phyloP scores from a whole-genome alignment of 768 basidiomycete genomes.

The Tulasnella sp. region DNA sequence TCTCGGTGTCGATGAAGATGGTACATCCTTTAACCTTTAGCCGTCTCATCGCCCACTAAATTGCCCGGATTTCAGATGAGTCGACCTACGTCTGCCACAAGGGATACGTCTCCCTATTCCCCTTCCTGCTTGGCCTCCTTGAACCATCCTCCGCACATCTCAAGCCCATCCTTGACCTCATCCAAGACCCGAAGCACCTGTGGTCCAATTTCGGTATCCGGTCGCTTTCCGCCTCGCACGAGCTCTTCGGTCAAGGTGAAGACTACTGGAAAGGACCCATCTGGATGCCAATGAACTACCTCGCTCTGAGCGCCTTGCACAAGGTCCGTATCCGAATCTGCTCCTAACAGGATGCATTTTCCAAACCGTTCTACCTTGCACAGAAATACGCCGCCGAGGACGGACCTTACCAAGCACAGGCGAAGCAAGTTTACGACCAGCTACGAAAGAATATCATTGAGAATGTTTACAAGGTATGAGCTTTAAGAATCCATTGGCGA shows the following conservation, averaged over 20 bases:
- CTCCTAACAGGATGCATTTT: background rate
- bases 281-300: constrained; percentile 97
- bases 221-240: constrained; percentile 78
- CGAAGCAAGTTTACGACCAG: constrained; percentile 69
- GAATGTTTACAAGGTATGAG: constrained; percentile 62
- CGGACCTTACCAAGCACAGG: constrained; percentile 74
- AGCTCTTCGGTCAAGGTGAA: constrained; percentile 85
- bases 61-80: constrained; percentile 52
- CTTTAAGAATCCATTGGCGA: background rate
- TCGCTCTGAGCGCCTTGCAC: constrained; percentile 70
- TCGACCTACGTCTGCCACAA: constrained; percentile 84
- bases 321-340: constrained; percentile 42
- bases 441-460: constrained; percentile 75
- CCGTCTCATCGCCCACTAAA: background rate
- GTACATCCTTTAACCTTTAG: constrained; percentile 35
- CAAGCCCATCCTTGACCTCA: constrained; percentile 67
- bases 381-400: constrained; percentile 53
- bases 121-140: constrained; percentile 77
- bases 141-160: constrained; percentile 70
- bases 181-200: constrained; percentile 72
- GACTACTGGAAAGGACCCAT: constrained; percentile 98
- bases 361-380: constrained; percentile 40
- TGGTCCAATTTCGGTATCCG: constrained; percentile 91
- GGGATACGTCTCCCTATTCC: constrained; percentile 92
- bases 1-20: constrained; percentile 72